These are phyloP conservation scores for Tardiomyces depauwii DNA, from an alignment of 1,139 yeast species.

Conservation along the genomic window DNA sequence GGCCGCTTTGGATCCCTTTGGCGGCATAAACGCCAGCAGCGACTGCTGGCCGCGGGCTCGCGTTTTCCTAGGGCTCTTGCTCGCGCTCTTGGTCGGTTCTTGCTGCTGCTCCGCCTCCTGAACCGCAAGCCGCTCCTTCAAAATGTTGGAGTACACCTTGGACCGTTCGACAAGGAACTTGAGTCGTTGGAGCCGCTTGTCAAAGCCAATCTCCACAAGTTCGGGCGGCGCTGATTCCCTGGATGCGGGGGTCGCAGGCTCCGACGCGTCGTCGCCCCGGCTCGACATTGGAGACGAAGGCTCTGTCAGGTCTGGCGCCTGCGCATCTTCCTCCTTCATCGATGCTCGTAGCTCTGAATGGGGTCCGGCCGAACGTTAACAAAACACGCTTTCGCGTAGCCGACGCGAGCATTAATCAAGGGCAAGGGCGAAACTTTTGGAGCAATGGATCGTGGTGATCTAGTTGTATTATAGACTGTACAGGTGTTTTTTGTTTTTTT, in stretches of 20 bases:
- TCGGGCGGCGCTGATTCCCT: neutral
- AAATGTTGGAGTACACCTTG: conserved; percentile 71
- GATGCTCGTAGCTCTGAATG: no score
- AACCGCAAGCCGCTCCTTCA: conserved; percentile 52
- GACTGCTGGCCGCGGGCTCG: conserved; percentile 1
- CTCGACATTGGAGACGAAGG: neutral
- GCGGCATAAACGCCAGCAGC: neutral
- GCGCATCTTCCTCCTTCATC: no score
- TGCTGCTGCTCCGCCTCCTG: neutral
- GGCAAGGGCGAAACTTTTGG: neutral
- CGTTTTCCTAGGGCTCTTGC: neutral
- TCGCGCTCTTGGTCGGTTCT: neutral
- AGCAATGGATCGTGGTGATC: neutral
- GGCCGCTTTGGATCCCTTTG: neutral
- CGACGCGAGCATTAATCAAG: neutral
- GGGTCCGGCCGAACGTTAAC: no score
- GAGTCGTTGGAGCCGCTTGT: conserved; percentile 44
- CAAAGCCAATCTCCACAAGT: neutral
- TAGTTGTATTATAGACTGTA: neutral
- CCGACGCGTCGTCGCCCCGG: neutral
- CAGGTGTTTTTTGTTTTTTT: no score
- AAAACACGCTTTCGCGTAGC: neutral
- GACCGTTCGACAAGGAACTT: conserved; percentile 70
- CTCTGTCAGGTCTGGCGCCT: no score
- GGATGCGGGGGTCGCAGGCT: neutral